Evolutionary conservation across 805 yeast species (phyloP).

Genomic region (Candida sithepensis): DNA sequence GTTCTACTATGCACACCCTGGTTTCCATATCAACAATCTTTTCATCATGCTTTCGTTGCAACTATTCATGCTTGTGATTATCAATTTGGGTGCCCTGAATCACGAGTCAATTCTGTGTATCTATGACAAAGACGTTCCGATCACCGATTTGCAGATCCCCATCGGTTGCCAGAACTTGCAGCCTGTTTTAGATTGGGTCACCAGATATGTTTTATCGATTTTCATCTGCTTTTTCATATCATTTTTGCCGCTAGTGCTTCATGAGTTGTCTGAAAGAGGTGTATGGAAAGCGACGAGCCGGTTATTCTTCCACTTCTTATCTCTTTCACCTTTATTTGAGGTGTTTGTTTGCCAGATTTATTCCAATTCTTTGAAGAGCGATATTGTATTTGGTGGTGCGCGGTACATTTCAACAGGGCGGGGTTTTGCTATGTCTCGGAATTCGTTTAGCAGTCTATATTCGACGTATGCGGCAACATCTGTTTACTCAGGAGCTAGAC

Average conservation of each 20-base stretch:
- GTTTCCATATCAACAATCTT: slow-evolving; percentile 88
- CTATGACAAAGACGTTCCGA: slow-evolving; percentile 62
- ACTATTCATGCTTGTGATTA: slow-evolving; percentile 72
- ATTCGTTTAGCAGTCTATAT: slow-evolving; percentile 67
- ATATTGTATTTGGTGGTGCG: slow-evolving; percentile 89
- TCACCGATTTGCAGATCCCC: slow-evolving; percentile 71
- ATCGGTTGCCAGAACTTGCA: slow-evolving; percentile 80
- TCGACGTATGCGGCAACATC: slow-evolving; percentile 74
- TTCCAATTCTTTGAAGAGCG: slow-evolving; percentile 70
- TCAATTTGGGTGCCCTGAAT: slow-evolving; percentile 75
- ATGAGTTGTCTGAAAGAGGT: slow-evolving; percentile 86
- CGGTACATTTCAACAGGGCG: slow-evolving; percentile 89
- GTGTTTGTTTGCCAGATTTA: slow-evolving; percentile 94
- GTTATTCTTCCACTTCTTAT: slow-evolving; percentile 69
- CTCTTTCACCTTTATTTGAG: slow-evolving; percentile 88
- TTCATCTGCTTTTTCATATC: slow-evolving; percentile 92
- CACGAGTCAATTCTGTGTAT: slow-evolving; percentile 69
- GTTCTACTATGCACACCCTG: slow-evolving; percentile 95
- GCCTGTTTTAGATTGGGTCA: slow-evolving; percentile 90
- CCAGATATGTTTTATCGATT: slow-evolving; percentile 81
- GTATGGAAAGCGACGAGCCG: slow-evolving; percentile 68
- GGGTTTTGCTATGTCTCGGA: slow-evolving; percentile 85
- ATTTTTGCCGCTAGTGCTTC: slow-evolving; percentile 81
- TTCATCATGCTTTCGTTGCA: slow-evolving; percentile 87
- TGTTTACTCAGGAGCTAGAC: slow-evolving; percentile 71